Percentiles rank a stretch among this genome's conserved stretches.
These are phyloP conservation scores for Xylaria castorea DNA, from an alignment of 495 filamentous ascomycete species.

Conservation along the genomic window DNA sequence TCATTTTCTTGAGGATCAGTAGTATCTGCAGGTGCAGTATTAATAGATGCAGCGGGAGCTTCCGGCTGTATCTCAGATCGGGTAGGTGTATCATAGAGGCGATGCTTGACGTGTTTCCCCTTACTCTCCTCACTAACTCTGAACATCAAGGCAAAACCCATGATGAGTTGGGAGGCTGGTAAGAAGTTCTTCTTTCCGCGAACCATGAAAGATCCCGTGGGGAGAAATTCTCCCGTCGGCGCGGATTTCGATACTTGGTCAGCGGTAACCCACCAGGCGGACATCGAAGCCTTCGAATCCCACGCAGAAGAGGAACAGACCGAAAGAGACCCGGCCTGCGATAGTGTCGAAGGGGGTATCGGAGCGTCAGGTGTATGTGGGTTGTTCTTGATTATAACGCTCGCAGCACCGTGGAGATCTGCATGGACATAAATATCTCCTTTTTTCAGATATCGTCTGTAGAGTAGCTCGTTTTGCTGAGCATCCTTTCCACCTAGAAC, in stretches of 20 bases:
- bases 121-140: constrained; percentile 89
- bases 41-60: constrained; percentile 11
- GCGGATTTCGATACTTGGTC: constrained; percentile 88
- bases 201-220: constrained; percentile 77
- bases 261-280: constrained; percentile 90
- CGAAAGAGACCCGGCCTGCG: constrained; percentile 84
- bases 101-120: constrained; percentile 76
- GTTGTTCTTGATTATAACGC: constrained; percentile 86
- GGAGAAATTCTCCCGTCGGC: constrained; percentile 77
- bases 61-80: constrained; percentile 15
- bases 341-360: constrained; percentile 88
- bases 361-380: constrained; percentile 75
- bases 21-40: constrained; percentile 12
- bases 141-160: constrained; percentile 89
- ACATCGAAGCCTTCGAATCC: constrained; percentile 95
- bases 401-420: constrained; percentile 82
- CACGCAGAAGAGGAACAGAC: constrained; percentile 87
- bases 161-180: constrained; percentile 83
- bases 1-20: constrained; percentile 15
- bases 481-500: constrained; percentile 86
- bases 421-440: constrained; percentile 94
- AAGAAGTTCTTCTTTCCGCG: constrained; percentile 88
- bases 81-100: constrained; percentile 57
- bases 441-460: constrained; percentile 80
- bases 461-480: constrained; percentile 91